phyloP scores from a whole-genome alignment of 805 yeast genomes.

The Ogataea methylovora region DNA sequence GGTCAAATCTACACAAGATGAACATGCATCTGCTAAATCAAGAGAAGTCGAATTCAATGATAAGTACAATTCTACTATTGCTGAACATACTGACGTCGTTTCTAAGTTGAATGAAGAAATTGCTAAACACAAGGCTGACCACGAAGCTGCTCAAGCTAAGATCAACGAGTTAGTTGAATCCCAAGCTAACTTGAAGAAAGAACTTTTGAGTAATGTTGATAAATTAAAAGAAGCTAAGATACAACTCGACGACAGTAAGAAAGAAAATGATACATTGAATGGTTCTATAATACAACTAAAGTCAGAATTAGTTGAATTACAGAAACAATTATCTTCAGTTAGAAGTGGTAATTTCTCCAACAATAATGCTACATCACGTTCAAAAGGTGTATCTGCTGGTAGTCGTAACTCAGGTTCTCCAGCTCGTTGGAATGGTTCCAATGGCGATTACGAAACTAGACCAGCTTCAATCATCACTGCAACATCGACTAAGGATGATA shows the following conservation, averaged over 20 bases:
- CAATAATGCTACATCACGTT: slow-evolving; percentile 9
- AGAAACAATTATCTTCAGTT: slow-evolving; percentile 20
- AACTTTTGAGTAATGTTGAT: slow-evolving; percentile 52
- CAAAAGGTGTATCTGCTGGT: slow-evolving; percentile 15
- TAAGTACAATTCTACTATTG: slow-evolving; percentile 35
- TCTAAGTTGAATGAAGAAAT: slow-evolving; percentile 49
- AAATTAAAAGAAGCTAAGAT: slow-evolving; percentile 56
- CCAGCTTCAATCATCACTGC: slow-evolving; percentile 59
- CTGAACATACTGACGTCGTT: slow-evolving; percentile 42
- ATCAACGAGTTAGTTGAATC: slow-evolving; percentile 53
- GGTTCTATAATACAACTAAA: slow-evolving; percentile 50
- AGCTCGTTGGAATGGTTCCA: slow-evolving; percentile 11
- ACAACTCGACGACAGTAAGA: slow-evolving; percentile 49
- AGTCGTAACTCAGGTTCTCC: slow-evolving; percentile 11
- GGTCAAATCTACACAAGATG: slow-evolving; percentile 45
- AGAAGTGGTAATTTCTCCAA: slow-evolving; percentile 5
- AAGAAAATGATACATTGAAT: slow-evolving; percentile 60
- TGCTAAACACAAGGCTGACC: slow-evolving; percentile 44
- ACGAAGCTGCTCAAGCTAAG: slow-evolving; percentile 48
- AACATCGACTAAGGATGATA: slow-evolving; percentile 34
- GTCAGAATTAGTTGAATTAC: slow-evolving; percentile 27
- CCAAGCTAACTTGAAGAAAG: slow-evolving; percentile 56
- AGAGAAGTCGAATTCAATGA: slow-evolving; percentile 48
- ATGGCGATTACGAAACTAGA: slow-evolving; percentile 38
- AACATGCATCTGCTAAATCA: slow-evolving; percentile 45